Evolutionary conservation across 495 filamentous ascomycete genomes (phyloP).

Genomic region (Aspergillus kassunensis): DNA sequence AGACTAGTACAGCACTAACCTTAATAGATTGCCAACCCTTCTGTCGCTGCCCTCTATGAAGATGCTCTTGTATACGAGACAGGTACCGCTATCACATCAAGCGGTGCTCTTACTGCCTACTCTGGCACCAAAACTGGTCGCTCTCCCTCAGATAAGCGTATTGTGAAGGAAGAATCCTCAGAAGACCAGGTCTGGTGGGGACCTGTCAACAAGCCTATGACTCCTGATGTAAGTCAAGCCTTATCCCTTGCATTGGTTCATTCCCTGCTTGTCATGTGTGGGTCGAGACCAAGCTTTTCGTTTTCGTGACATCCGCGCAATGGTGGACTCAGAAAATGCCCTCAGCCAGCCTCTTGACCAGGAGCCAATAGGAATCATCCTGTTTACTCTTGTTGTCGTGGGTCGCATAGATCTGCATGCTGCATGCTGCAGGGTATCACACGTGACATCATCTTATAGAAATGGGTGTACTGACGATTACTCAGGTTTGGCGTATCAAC

Average conservation of each 20-base stretch:
- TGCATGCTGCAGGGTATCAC: constrained; percentile 21
- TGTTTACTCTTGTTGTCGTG: constrained; percentile 4
- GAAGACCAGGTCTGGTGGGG: constrained; percentile 96
- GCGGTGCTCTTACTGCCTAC: constrained; percentile 92
- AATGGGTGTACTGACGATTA: constrained; percentile 18
- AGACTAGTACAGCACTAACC: constrained; percentile 5
- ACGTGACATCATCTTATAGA: constrained; percentile 34
- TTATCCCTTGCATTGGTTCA: constrained; percentile 22
- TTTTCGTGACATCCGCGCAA: background rate
- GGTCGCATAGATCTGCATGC: background rate
- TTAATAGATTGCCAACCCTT: constrained; percentile 76
- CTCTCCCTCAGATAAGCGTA: constrained; percentile 93
- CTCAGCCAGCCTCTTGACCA: constrained; percentile 1
- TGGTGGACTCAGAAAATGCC: background rate
- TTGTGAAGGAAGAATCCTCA: constrained; percentile 87
- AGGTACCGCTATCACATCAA: constrained; percentile 92
- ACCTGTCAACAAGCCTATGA: constrained; percentile 99
- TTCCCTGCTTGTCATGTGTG: constrained; percentile 23
- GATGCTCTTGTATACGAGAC: constrained; percentile 99
- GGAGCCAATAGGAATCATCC: background rate
- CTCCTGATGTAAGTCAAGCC: constrained; percentile 78
- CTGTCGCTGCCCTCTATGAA: constrained; percentile 94
- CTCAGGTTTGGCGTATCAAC: constrained; percentile 99
- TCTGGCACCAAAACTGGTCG: constrained; percentile 97
- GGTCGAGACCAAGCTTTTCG: constrained; percentile 33